Evolutionary conservation across 192 early-diverging fungal genomes (phyloP).

Genomic region (Linnemannia schmuckeri): DNA sequence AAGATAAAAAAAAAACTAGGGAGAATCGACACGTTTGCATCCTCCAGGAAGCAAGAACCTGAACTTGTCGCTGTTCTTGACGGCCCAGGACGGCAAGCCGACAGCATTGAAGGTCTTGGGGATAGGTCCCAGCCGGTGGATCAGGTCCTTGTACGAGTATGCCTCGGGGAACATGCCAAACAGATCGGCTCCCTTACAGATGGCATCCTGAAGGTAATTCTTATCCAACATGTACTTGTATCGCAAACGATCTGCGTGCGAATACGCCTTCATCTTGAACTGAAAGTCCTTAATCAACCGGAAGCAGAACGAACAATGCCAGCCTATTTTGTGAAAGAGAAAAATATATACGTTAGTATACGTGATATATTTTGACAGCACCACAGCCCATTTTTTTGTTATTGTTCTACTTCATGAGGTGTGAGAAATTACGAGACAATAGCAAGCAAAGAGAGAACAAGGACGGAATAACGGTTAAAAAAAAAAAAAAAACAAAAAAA

Average conservation of each 20-base stretch:
- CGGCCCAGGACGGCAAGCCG: slow-evolving; percentile 58
- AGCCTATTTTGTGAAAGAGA: slow-evolving; percentile 35
- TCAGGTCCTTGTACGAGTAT: slow-evolving; percentile 66
- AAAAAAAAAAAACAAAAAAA: too few species aligned
- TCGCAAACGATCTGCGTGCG: slow-evolving; percentile 68
- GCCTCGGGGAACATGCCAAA: slow-evolving; percentile 76
- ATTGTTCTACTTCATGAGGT: too few species aligned
- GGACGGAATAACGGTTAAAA: background rate
- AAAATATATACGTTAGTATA: too few species aligned
- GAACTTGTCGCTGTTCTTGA: slow-evolving; percentile 33
- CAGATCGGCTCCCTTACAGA: slow-evolving; percentile 75
- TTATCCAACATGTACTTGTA: slow-evolving; percentile 44
- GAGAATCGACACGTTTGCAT: slow-evolving; percentile 15
- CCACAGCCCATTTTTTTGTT: background rate
- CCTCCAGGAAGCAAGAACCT: slow-evolving; percentile 51
- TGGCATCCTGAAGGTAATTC: slow-evolving; percentile 59
- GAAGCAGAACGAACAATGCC: slow-evolving; percentile 80
- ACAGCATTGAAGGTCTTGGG: slow-evolving; percentile 56
- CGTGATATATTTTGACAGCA: too few species aligned
- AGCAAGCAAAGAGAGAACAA: background rate
- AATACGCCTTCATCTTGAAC: slow-evolving; percentile 76
- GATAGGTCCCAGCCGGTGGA: slow-evolving; percentile 58
- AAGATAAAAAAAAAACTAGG: background rate
- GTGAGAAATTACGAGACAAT: too few species aligned
- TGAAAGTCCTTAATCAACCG: slow-evolving; percentile 64